A percentile compares a stretch with the other conserved stretches of the same genome.
These are phyloP conservation scores for Physcomitrellopsis africana DNA, from an alignment of 225 moss, liverwort and hornwort genomes.

Conservation along the genomic window DNA sequence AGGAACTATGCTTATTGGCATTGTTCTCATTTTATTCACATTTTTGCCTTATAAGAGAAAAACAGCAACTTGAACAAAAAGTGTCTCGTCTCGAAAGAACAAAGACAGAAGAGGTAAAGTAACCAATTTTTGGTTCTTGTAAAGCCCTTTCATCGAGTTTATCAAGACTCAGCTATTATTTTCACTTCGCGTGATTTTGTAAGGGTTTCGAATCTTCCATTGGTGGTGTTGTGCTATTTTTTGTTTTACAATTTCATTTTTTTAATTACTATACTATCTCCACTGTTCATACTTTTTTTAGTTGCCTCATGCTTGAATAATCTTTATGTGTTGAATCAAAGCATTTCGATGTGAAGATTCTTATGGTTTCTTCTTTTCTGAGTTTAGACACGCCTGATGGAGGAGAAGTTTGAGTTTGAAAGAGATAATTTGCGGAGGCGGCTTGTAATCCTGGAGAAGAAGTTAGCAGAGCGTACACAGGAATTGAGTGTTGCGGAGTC, in stretches of 20 bases:
- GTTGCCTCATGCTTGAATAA: not conserved
- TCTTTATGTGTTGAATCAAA: not conserved
- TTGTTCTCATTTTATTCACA: not conserved
- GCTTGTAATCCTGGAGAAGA: slow-evolving; percentile 64
- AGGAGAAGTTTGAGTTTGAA: slow-evolving; percentile 71
- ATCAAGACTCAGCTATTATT: not conserved
- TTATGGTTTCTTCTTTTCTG: not conserved
- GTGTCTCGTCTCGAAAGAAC: slow-evolving; percentile 65
- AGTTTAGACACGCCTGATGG: slow-evolving; percentile 61
- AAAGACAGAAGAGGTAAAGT: slow-evolving; percentile 67
- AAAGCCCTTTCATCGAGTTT: not conserved
- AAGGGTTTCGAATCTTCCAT: not conserved
- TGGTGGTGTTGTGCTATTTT: not conserved
- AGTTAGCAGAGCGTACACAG: slow-evolving; percentile 73
- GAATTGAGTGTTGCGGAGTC: slow-evolving; percentile 69
- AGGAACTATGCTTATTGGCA: too few relatives aligned
- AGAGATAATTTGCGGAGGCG: slow-evolving; percentile 67
- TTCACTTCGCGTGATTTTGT: not conserved
- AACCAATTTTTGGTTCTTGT: not conserved
- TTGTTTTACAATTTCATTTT: not conserved
- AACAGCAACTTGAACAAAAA: slow-evolving; percentile 77
- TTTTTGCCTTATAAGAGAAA: slow-evolving; percentile 50
- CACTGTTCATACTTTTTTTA: not conserved
- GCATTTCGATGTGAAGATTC: too few relatives aligned
- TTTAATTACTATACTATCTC: too few relatives aligned